Evolutionary conservation across 176 grass and related monocot genomes (phyloP), one percentile per base, ranked within the genome.

Genomic region (Luzula sylvatica): DNA sequence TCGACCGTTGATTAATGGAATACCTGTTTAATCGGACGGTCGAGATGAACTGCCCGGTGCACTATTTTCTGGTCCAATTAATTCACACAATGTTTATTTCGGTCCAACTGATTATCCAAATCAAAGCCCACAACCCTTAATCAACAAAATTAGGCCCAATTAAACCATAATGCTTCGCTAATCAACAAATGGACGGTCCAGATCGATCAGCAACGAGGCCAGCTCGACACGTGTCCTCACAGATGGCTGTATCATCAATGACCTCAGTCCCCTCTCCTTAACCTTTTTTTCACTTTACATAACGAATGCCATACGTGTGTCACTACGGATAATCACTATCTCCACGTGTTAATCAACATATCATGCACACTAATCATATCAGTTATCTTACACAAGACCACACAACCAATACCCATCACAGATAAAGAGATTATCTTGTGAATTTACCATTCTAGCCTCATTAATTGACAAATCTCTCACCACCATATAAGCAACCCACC

Each of bases 161-260:
- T 63, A 30, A 63, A 49, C 1, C 3, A 21, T 39, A 42, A 11
- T 15, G 20, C 7, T 26, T 35, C 19, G 46, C 28, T 63, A 63
- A 64, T 49, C 59, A 63, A 32, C 59, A 32, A 15, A 48, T 20
- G 40, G 12, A 64, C 23, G 7, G 15, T 15, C 26, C 25, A 11
- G 9, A 49, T 49, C 46, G 20, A 64, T 64, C 9, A 49, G 24
- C 9, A 35, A 35, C 7, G 9, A 12, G 5, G 15, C 24, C 26
- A 35, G 16, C 42, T 64, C 42, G 58, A 63, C 58, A 63, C 42
- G 58, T 63, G 23, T 15, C 30, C 30, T 64, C 25, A 38, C 59
- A 64, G 23, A 42, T 64, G 42, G 42, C 59, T 46, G 16, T 62
- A 63, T 30, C 15, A 21, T 4, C 59, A 26, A 44, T 63, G 23